Percentiles rank a stretch among this genome's conserved stretches.
Conservation (phyloP, 768 basidiomycete genomes). For the Lactarius sanguifluus region DNA sequence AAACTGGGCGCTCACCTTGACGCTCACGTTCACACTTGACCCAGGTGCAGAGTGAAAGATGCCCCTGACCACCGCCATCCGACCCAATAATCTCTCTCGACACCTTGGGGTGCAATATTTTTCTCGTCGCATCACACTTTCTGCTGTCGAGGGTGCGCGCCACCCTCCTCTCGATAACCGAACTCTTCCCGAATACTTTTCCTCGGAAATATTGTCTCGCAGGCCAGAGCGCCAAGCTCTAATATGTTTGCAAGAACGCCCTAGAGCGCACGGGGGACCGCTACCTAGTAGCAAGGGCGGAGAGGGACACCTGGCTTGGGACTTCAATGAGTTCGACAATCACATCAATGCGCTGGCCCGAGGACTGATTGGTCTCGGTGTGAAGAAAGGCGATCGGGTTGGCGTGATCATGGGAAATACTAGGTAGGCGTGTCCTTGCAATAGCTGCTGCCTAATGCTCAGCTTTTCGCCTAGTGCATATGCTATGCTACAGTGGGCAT, state of each 20-base stretch:
- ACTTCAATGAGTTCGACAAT: conserved; percentile 64
- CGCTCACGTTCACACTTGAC: not conserved
- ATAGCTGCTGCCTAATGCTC: not conserved
- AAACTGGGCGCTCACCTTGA: not conserved
- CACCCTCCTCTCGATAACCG: conserved; percentile 54
- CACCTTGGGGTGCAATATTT: not conserved
- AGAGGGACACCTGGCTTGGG: conserved; percentile 64
- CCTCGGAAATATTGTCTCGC: conserved; percentile 50
- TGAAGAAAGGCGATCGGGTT: conserved; percentile 73
- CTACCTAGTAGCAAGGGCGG: conserved; percentile 49
- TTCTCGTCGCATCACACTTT: conserved; percentile 40
- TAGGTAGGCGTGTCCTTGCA: conserved; percentile 49
- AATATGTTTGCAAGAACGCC: conserved; percentile 59
- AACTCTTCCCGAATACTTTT: conserved; percentile 65
- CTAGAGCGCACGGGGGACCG: conserved; percentile 62
- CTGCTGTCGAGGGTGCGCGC: conserved; percentile 56
- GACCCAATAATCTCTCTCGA: not conserved
- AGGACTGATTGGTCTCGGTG: conserved; percentile 67
- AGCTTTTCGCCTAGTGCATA: conserved; percentile 53
- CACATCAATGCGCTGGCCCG: conserved; percentile 68
- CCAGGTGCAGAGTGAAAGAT: not conserved
- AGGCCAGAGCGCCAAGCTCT: conserved; percentile 57
- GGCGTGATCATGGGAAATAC: conserved; percentile 85
- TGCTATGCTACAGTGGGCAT: conserved; percentile 82
- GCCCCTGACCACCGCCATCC: not conserved